Conservation (phyloP, 1,284 basidiomycete species). For the Trametes sp. region DNA sequence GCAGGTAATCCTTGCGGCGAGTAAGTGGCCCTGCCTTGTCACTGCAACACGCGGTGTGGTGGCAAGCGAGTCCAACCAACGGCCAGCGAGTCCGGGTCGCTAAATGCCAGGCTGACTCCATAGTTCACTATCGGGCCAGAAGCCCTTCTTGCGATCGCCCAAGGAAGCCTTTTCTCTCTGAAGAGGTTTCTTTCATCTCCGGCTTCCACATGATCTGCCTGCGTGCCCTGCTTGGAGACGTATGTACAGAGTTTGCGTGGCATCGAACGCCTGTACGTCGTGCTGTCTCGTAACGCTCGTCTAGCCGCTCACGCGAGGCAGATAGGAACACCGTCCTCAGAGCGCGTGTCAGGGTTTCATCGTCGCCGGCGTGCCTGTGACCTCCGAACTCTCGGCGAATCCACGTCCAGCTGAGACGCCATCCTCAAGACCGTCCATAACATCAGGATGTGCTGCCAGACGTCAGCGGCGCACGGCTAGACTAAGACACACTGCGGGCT, state of each 20-base stretch:
- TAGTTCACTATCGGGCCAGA: constrained; percentile 3
- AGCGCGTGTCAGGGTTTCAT: not conserved
- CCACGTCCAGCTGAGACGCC: not conserved
- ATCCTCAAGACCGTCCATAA: constrained; percentile 1
- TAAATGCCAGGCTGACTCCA: not conserved
- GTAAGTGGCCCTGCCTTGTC: not conserved
- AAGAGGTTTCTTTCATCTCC: not conserved
- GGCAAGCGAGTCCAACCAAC: not conserved
- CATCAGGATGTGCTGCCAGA: constrained; percentile 14
- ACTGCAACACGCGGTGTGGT: not conserved
- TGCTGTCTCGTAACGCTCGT: not conserved
- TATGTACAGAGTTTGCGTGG: too few relatives aligned
- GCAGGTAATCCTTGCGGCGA: not conserved
- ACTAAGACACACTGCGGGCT: not conserved
- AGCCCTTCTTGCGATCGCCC: not conserved
- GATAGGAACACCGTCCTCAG: not conserved
- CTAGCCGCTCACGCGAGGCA: constrained; percentile 1
- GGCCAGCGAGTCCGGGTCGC: not conserved
- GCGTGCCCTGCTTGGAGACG: not conserved
- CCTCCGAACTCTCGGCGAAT: not conserved
- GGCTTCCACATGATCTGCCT: constrained; percentile 3
- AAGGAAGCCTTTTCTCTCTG: not conserved
- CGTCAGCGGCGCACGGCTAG: constrained; percentile 7
- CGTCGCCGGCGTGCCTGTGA: not conserved
- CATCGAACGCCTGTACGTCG: constrained; percentile 2